Conservation (phyloP, 192 early-diverging fungal genomes). For the Podochytrium sp. region DNA sequence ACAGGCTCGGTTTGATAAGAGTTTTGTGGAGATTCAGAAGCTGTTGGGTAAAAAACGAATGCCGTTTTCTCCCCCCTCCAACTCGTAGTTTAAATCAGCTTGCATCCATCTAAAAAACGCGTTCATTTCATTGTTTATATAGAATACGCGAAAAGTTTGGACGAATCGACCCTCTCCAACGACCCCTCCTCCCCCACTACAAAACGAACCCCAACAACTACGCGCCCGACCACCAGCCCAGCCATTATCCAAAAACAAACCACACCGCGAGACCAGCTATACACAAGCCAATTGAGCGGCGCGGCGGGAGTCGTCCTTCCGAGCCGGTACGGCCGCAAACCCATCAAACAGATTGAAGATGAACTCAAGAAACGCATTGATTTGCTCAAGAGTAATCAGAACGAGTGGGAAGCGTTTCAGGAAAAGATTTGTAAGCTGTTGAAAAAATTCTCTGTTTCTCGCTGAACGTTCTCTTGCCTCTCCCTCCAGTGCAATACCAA, state of each 20-base stretch:
- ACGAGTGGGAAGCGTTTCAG: conserved; percentile 60
- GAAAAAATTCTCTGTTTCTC: not conserved
- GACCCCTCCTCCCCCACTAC: not conserved
- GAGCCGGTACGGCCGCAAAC: conserved; percentile 52
- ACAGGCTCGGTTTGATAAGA: conserved; percentile 43
- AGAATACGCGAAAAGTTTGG: conserved; percentile 37
- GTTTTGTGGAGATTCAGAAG: conserved; percentile 48
- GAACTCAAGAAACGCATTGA: conserved; percentile 56
- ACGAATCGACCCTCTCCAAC: conserved; percentile 4
- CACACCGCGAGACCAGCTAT: not conserved
- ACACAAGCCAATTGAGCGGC: not conserved
- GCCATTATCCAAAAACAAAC: not conserved
- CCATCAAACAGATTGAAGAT: conserved; percentile 51
- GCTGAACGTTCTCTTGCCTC: not conserved
- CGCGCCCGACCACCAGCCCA: not conserved
- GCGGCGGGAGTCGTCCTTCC: not conserved
- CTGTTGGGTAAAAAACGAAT: conserved; percentile 39
- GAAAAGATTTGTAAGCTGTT: conserved; percentile 43
- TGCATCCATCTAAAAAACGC: not conserved
- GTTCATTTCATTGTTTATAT: no score
- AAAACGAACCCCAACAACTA: not conserved
- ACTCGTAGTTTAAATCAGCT: not conserved
- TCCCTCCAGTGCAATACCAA: conserved; percentile 25
- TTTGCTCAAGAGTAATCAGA: conserved; percentile 51
- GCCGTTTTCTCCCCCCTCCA: not conserved